Evolutionary conservation across 495 filamentous ascomycete species (phyloP).

Genomic region (Neurospora sp.): DNA sequence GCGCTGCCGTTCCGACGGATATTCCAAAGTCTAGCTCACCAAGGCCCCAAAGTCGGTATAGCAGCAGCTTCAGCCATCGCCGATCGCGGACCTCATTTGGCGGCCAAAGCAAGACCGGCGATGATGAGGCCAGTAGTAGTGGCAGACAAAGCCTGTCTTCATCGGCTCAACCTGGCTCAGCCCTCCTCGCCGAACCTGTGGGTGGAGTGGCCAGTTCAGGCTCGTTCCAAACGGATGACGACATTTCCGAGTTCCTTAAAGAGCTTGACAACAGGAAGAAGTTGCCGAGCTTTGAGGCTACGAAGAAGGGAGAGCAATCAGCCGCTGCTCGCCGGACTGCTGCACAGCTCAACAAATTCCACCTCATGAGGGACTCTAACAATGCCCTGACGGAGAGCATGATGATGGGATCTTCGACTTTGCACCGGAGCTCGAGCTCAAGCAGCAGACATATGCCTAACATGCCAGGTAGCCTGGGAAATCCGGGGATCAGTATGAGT

Average conservation of each 20-base stretch:
- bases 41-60: constrained; percentile 74
- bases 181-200: constrained; percentile 55
- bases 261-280: constrained; percentile 73
- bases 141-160: constrained; percentile 78
- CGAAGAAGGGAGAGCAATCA: constrained; percentile 44
- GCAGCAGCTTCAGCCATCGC: constrained; percentile 54
- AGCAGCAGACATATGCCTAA: constrained; percentile 77
- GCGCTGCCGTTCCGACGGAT: constrained; percentile 48
- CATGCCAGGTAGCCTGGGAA: constrained; percentile 67
- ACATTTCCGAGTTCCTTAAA: constrained; percentile 87
- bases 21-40: constrained; percentile 41
- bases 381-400: constrained; percentile 78
- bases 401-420: constrained; percentile 61
- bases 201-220: constrained; percentile 63
- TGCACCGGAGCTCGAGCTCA: constrained; percentile 72
- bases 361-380: constrained; percentile 77
- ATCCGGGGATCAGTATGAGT: constrained; percentile 53
- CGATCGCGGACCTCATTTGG: constrained; percentile 65
- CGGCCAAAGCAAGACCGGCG: constrained; percentile 50
- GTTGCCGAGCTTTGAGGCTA: constrained; percentile 55
- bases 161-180: constrained; percentile 80
- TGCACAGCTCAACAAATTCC: constrained; percentile 65
- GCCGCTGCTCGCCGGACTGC: constrained; percentile 51
- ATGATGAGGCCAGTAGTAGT: constrained; percentile 79
- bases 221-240: constrained; percentile 75